phyloP scores from a whole-genome alignment of 345 rosid species.

The Melaleuca quinquenervia region DNA sequence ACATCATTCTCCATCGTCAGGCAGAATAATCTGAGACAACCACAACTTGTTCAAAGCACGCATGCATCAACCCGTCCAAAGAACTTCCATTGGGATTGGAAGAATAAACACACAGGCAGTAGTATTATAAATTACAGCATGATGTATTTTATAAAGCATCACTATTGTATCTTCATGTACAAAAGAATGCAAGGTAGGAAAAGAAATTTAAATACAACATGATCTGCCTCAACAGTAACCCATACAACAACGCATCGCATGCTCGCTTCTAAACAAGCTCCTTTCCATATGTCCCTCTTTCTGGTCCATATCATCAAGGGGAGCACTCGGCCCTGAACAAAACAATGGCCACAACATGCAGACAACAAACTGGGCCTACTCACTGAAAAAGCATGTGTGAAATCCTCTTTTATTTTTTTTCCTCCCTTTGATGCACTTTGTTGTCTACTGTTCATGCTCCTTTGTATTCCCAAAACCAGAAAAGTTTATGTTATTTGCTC shows the following conservation, averaged over 20 bases:
- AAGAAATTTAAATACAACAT: constrained; percentile 12
- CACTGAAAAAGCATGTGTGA: neutral
- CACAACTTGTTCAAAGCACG: neutral
- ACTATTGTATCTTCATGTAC: constrained; percentile 25
- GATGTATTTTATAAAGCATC: neutral
- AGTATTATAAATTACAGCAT: neutral
- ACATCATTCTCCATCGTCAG: neutral
- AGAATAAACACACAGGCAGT: neutral
- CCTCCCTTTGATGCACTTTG: neutral
- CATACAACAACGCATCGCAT: neutral
- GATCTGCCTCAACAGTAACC: neutral
- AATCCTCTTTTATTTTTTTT: neutral
- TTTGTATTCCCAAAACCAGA: neutral
- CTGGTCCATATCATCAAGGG: neutral
- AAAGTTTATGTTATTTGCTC: constrained; percentile 26
- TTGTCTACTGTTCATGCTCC: neutral
- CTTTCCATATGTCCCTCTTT: neutral
- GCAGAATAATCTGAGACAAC: neutral
- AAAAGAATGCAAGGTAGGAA: constrained; percentile 41
- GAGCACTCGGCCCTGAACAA: neutral
- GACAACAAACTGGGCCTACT: neutral
- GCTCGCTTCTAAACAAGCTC: neutral
- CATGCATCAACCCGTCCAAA: neutral
- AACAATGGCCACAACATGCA: neutral
- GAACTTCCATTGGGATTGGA: neutral